phyloP scores from a whole-genome alignment of 352 stramenopile genomes.

The Pythium rishiriense region DNA sequence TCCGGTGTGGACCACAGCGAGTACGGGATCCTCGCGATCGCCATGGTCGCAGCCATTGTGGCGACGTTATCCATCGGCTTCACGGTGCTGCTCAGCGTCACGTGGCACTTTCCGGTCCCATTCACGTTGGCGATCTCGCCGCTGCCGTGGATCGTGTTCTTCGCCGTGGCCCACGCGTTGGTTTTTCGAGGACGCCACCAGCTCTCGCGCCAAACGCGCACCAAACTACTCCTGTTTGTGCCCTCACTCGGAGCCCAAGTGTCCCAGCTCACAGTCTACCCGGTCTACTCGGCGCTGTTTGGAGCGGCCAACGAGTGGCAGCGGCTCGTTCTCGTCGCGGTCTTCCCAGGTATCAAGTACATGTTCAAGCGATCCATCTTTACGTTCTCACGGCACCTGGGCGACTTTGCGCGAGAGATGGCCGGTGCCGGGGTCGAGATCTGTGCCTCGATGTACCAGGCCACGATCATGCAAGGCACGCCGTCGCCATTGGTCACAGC shows the following conservation, averaged over 20 bases:
- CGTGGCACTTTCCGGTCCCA: slow-evolving; percentile 20
- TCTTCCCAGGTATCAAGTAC: slow-evolving; percentile 17
- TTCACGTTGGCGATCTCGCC: slow-evolving; percentile 5
- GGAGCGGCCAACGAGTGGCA: background rate
- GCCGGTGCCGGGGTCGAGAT: slow-evolving; percentile 10
- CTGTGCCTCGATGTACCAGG: slow-evolving; percentile 15
- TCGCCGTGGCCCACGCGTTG: slow-evolving; percentile 4
- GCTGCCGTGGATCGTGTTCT: background rate
- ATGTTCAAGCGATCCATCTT: background rate
- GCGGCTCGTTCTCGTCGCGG: background rate
- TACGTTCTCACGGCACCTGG: background rate
- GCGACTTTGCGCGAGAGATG: slow-evolving; percentile 1
- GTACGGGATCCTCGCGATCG: background rate
- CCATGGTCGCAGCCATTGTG: background rate
- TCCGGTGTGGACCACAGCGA: background rate
- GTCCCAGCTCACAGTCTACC: slow-evolving; percentile 17
- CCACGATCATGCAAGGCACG: slow-evolving; percentile 1
- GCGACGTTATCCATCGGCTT: no score
- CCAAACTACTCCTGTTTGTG: background rate
- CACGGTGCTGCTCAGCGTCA: background rate
- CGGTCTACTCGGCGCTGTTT: slow-evolving; percentile 10
- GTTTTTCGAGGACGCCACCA: slow-evolving; percentile 2
- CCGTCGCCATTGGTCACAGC: background rate
- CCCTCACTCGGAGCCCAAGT: slow-evolving; percentile 12
- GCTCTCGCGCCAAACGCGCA: background rate